These are phyloP conservation scores for Tulasnella sp. DNA, from an alignment of 768 basidiomycete species.

Conservation along the genomic window DNA sequence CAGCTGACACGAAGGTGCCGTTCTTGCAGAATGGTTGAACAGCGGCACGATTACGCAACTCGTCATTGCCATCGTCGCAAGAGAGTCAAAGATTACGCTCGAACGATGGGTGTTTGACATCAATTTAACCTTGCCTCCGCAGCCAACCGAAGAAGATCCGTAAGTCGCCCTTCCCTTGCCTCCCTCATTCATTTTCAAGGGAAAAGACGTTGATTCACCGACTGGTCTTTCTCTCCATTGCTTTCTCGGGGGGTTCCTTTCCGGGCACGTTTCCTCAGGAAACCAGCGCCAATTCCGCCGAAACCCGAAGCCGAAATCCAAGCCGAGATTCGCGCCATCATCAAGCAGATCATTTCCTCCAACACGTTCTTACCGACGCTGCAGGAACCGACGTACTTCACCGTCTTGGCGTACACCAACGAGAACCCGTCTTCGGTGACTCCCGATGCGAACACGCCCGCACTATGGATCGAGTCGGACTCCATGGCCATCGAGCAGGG, in stretches of 20 bases:
- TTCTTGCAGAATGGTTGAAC: conserved; percentile 79
- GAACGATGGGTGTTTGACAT: conserved; percentile 99
- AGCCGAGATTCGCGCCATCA: conserved; percentile 93
- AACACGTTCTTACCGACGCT: conserved; percentile 96
- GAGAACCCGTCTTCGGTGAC: conserved; percentile 56
- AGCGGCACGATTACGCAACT: conserved; percentile 89
- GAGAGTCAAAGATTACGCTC: conserved; percentile 84
- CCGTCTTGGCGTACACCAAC: conserved; percentile 92
- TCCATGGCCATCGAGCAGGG: conserved; percentile 87
- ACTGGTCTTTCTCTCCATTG: conserved; percentile 10
- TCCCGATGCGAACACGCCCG: conserved; percentile 34
- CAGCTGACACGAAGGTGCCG: not conserved
- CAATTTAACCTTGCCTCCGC: conserved; percentile 67
- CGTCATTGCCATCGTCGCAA: conserved; percentile 92
- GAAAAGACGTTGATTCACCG: conserved; percentile 38
- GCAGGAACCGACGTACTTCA: conserved; percentile 94
- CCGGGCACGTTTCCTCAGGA: not conserved
- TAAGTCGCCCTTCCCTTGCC: conserved; percentile 39
- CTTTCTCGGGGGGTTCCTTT: not conserved
- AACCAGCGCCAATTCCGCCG: conserved; percentile 39
- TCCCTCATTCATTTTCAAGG: conserved; percentile 14
- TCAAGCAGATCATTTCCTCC: conserved; percentile 96
- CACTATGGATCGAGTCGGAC: conserved; percentile 96
- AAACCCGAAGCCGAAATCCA: conserved; percentile 89
- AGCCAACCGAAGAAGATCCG: conserved; percentile 48